Evolutionary conservation across 2,329 filamentous ascomycete genomes (phyloP), one percentile per base, ranked within the genome.

Genomic region (Pseudonectria foliicola): DNA sequence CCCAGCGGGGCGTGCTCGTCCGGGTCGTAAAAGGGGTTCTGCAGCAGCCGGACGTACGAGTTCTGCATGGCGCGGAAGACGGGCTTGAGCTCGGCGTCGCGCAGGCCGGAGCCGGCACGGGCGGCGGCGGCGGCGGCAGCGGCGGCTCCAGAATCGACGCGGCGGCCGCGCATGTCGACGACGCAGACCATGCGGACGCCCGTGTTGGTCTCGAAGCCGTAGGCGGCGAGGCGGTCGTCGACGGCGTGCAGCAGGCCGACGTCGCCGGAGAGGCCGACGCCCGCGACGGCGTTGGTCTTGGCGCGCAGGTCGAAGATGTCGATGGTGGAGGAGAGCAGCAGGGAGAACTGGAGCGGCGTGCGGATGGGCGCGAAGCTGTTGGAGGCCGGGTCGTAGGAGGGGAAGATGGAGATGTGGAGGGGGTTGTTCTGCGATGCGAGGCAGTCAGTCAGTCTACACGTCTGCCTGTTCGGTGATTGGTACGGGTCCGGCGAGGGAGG

Each of bases 141-240:
- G 28, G 42, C 42, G 3, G 40, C 39, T 7, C 50, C 54, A 33
- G 37, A 37, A 21, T 61, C 64, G 34, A 69, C 62, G 32, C 73
- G 65, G 14, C 82, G 70, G 2, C 88, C 89, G 48, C 88, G 79
- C 75, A 94, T 87, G 63, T 98, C 90, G 21, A 96, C 82, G 4
- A 95, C 77, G 43, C 88, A 82, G 24, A 96, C 80, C 54, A 98
- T 80, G 57, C 90, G 89, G 44, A 95, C 79, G 27, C 88, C 88
- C 16, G 92, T 96, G 62, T 95, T 96, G 37, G 92, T 95, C 62
- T 96, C 77, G 78, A 86, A 95, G 52, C 92, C 92, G 66, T 96
- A 98, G 48, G 88, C 84, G 25, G 89, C 88, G 30, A 96, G 73
- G 16, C 89, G 77, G 65, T 98, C 90, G 66, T 96, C 92, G 40